Conservation (phyloP, 192 early-diverging fungal species). For the Coemansia sp. region DNA sequence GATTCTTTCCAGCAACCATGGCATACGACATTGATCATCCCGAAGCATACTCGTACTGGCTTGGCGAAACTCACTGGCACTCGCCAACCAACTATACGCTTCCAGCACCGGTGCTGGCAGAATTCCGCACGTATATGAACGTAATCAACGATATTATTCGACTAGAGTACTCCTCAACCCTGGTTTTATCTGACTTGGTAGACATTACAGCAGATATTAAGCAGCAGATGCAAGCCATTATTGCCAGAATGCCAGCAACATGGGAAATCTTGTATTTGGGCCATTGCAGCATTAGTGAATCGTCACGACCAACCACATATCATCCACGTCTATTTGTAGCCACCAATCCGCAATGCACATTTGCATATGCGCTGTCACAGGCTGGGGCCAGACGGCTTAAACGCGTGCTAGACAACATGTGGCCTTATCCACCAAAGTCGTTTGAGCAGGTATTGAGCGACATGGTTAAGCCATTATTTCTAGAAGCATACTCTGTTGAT, state of each 20-base stretch:
- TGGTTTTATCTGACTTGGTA: constrained; percentile 21
- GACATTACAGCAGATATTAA: constrained; percentile 22
- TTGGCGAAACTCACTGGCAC: constrained; percentile 29
- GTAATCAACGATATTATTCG: constrained; percentile 31
- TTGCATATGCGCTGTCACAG: constrained; percentile 26
- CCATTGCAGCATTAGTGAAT: constrained; percentile 12
- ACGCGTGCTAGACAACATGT: constrained; percentile 30
- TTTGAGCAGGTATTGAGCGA: constrained; percentile 19
- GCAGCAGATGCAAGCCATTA: constrained; percentile 20
- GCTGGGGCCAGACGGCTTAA: constrained; percentile 18
- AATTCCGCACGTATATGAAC: constrained; percentile 33
- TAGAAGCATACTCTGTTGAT: constrained; percentile 30
- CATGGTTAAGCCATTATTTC: constrained; percentile 24
- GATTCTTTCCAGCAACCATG: constrained; percentile 21
- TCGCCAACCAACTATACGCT: constrained; percentile 11
- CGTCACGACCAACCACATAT: constrained; percentile 1
- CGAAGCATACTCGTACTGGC: constrained; percentile 17
- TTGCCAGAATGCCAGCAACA: not conserved
- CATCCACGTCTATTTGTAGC: constrained; percentile 16
- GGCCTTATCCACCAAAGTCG: constrained; percentile 14
- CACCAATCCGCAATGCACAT: constrained; percentile 15
- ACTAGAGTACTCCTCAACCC: constrained; percentile 16
- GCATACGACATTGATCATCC: constrained; percentile 27
- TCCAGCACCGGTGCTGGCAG: constrained; percentile 14
- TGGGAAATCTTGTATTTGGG: constrained; percentile 34